Percentiles rank a stretch among this genome's conserved stretches.
phyloP scores from a whole-genome alignment of 495 filamentous ascomycete genomes.

The Penicillium waksmanii region DNA sequence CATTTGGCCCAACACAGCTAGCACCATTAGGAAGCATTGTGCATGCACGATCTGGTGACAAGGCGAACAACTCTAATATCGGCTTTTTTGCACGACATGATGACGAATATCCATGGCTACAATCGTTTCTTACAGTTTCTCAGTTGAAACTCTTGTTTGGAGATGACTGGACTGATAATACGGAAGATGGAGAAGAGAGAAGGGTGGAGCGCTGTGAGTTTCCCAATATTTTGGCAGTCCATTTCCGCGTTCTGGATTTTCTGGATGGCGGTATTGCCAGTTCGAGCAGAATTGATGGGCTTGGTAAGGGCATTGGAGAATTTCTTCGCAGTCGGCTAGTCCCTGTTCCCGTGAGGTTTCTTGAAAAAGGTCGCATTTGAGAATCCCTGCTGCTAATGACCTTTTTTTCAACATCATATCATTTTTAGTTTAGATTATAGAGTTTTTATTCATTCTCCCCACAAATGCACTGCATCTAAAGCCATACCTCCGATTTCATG shows the following conservation, averaged over 20 bases:
- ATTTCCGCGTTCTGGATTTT: constrained; percentile 54
- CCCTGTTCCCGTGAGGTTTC: constrained; percentile 36
- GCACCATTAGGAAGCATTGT: constrained; percentile 44
- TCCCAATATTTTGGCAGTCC: constrained; percentile 41
- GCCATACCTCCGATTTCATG: constrained; percentile 26
- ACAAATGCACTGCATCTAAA: neutral
- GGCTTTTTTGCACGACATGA: constrained; percentile 47
- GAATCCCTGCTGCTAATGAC: neutral
- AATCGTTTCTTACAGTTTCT: constrained; percentile 40
- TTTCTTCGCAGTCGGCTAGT: constrained; percentile 49
- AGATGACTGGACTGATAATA: constrained; percentile 13
- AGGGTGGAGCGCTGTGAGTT: constrained; percentile 49
- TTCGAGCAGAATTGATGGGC: constrained; percentile 47
- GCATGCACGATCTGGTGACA: constrained; percentile 53
- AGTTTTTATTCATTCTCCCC: constrained; percentile 2
- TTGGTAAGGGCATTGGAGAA: constrained; percentile 58
- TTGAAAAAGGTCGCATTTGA: constrained; percentile 3
- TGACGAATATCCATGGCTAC: constrained; percentile 50
- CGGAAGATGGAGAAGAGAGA: neutral
- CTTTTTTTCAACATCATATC: neutral
- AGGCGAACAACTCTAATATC: constrained; percentile 51
- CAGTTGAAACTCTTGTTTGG: constrained; percentile 40
- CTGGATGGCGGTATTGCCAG: constrained; percentile 55
- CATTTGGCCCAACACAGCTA: constrained; percentile 26
- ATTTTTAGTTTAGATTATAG: neutral